These are phyloP conservation scores for Crucihimalaya himalaica DNA, from an alignment of 345 rosid species.

Conservation along the genomic window DNA sequence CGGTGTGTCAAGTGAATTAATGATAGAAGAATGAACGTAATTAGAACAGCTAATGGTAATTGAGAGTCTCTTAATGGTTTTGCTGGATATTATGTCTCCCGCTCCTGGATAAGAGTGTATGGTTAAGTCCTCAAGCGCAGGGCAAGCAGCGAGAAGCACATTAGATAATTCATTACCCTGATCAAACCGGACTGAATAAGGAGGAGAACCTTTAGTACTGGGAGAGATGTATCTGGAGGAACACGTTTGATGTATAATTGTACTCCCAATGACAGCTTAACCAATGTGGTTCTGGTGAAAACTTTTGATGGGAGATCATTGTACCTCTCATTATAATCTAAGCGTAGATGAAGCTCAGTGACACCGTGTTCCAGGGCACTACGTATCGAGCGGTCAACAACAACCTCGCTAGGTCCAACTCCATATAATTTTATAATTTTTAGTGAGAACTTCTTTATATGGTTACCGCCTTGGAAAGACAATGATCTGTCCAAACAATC, in stretches of 20 bases:
- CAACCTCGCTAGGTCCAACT: too few species aligned
- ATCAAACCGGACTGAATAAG: background rate
- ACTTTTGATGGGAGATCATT: background rate
- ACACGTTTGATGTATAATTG: rapidly evolving
- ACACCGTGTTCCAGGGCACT: background rate
- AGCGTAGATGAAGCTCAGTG: background rate
- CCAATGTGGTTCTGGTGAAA: background rate
- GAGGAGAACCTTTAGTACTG: background rate
- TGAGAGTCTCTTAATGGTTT: background rate
- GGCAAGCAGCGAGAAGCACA: background rate
- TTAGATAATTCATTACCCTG: too few species aligned
- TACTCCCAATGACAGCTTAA: background rate
- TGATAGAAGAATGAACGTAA: background rate
- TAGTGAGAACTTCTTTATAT: too few species aligned
- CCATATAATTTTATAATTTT: too few species aligned
- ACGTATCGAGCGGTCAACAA: background rate
- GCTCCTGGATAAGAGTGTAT: background rate
- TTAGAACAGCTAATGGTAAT: background rate
- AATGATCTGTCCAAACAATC: background rate
- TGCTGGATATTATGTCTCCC: too few species aligned
- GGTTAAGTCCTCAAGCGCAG: background rate
- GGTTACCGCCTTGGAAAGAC: background rate
- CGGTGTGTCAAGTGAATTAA: background rate
- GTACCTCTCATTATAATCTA: too few species aligned
- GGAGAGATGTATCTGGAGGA: background rate